Evolutionary conservation across 2,329 filamentous ascomycete species (phyloP).

Genomic region (Aureobasidium sp.): DNA sequence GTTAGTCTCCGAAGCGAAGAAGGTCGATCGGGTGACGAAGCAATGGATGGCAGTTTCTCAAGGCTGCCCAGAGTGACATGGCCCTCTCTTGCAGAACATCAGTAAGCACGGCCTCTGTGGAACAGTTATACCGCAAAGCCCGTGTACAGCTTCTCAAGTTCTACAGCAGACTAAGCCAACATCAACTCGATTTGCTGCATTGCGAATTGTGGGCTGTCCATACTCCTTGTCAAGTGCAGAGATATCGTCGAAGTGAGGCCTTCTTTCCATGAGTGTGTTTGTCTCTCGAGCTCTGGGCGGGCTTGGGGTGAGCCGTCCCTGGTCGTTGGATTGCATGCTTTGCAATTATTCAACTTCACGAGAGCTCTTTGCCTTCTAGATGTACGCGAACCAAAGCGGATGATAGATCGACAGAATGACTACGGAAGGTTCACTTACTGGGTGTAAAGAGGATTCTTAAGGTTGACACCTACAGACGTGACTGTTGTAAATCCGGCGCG

Average conservation of each 20-base stretch:
- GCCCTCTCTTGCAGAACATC: background rate
- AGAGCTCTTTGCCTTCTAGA: background rate
- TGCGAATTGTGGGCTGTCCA: background rate
- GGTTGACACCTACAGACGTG: slow-evolving; percentile 28
- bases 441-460: slow-evolving; percentile 26
- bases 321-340: background rate
- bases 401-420: background rate
- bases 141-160: background rate
- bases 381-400: background rate
- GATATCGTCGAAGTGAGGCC: background rate
- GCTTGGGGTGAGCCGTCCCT: background rate
- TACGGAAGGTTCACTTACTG: slow-evolving; percentile 20
- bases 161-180: background rate
- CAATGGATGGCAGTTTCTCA: background rate
- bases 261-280: background rate
- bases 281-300: background rate
- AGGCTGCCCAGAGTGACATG: background rate
- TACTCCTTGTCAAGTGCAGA: background rate
- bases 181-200: background rate
- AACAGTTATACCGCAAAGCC: no score
- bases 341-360: background rate
- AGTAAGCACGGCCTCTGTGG: background rate
- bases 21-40: background rate
- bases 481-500: slow-evolving; percentile 31
- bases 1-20: background rate